Evolutionary conservation across 2,329 filamentous ascomycete species (phyloP), one percentile per base, ranked within the genome.

Genomic region (Pseudopithomyces chartarum): DNA sequence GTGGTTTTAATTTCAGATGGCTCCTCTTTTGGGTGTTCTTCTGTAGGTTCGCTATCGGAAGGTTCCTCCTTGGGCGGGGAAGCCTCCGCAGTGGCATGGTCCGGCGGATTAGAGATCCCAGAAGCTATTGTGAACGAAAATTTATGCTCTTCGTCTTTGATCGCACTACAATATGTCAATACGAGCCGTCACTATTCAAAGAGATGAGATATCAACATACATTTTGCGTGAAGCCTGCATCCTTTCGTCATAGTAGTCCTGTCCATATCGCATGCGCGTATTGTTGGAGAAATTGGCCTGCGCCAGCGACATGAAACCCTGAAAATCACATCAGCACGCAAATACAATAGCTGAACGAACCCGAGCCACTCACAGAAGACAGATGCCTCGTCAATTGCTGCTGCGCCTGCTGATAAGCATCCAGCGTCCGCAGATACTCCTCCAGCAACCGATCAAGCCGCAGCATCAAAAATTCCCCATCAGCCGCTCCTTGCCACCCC

Each of bases 241-340:
- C 45, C 90, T 83, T 61, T 86, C 84, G 73, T 93, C 89, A 70
- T 90, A 94, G 68, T 85, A 84, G 65, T 91, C 87, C 60, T 80
- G 82, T 2, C 89, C 90, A 70, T 89, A 92, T 40, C 85, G 81
- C 59, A 85, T 73, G 32, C 87, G 84, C 12, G 84, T 79, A 68
- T 85, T 81, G n/a, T 85, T 85, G 26, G 84, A 79, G 75, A 91
- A 92, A 76, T 92, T 92, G 59, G 90, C 90, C 55, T 90, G 84
- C n/a, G 90, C 88, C 39, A 93, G 80, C 61, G 78, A 75, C 29
- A 83, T 67, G 59, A 75, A 81, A 6, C 78, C 80, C 78, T 80
- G 44, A 8, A 13, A 38, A 32, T 44, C 3, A 42, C 33, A 45
- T 49, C 26, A 46, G 57, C 40, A 58, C 52, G 20, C 45, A 22